Evolutionary conservation across 78 protist species (phyloP).

Genomic region (Dictyostelium firmibasis): DNA sequence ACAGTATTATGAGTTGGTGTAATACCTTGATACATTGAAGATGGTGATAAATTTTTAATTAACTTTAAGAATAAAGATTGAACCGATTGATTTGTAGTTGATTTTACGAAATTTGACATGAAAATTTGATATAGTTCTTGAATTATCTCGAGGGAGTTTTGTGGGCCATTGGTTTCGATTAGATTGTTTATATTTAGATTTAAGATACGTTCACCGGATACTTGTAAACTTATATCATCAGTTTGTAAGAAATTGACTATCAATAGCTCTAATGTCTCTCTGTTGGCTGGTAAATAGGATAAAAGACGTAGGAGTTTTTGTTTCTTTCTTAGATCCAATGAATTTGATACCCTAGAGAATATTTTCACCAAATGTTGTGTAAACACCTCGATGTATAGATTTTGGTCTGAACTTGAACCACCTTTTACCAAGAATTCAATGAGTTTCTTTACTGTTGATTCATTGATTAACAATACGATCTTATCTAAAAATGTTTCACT

Average conservation of each 20-base stretch:
- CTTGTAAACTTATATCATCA: constrained; percentile 65
- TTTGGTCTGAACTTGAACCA: background rate
- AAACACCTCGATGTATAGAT: background rate
- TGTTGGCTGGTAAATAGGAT: constrained; percentile 47
- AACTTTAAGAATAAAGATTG: constrained; percentile 56
- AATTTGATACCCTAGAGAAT: background rate
- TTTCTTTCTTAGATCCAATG: constrained; percentile 32
- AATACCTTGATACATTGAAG: background rate
- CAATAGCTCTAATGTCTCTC: constrained; percentile 22
- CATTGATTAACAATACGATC: constrained; percentile 54
- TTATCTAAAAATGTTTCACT: constrained; percentile 45
- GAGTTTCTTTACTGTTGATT: constrained; percentile 13
- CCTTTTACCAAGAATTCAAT: constrained; percentile 3
- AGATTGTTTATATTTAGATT: constrained; percentile 14
- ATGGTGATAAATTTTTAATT: constrained; percentile 57
- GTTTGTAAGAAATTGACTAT: constrained; percentile 55
- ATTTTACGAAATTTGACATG: constrained; percentile 53
- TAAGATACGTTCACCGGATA: constrained; percentile 48
- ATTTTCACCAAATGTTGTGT: constrained; percentile 33
- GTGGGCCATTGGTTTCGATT: constrained; percentile 9
- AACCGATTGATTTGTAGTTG: constrained; percentile 51
- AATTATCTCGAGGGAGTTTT: constrained; percentile 32
- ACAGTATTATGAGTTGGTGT: background rate
- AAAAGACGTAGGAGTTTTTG: constrained; percentile 53
- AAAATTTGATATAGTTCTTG: constrained; percentile 33